These are phyloP conservation scores for Acmispon strigosus DNA, from an alignment of 306 rosid species.

Conservation along the genomic window DNA sequence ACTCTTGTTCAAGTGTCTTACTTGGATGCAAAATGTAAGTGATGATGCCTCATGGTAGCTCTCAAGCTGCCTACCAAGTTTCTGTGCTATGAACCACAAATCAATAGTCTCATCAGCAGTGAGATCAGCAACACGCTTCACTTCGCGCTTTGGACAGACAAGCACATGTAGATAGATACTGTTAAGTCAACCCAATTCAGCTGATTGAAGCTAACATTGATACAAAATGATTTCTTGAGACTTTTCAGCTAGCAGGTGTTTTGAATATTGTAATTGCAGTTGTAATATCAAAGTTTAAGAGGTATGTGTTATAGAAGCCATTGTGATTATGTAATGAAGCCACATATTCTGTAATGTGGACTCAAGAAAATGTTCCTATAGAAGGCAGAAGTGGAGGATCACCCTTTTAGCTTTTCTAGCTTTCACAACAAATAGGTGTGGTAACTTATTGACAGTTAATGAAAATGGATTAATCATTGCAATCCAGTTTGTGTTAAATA, in stretches of 20 bases:
- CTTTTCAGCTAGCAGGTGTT: not conserved
- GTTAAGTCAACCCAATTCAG: constrained; percentile 47
- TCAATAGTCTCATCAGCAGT: constrained; percentile 61
- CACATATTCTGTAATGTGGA: not conserved
- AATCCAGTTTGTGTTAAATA: not conserved
- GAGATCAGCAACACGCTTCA: constrained; percentile 80
- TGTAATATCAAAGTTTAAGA: not conserved
- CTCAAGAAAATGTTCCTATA: not conserved
- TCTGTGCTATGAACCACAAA: constrained; percentile 80
- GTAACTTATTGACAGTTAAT: not conserved
- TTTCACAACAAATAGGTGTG: too few species aligned
- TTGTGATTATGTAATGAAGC: not conserved
- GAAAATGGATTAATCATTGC: not conserved
- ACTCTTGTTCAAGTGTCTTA: constrained; percentile 28
- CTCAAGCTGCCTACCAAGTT: constrained; percentile 70
- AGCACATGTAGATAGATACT: constrained; percentile 67
- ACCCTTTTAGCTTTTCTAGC: too few species aligned
- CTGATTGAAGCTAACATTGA: not conserved
- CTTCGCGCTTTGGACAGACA: constrained; percentile 82
- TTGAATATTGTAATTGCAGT: not conserved
- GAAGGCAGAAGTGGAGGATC: not conserved
- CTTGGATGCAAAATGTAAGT: constrained; percentile 74
- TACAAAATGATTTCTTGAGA: not conserved
- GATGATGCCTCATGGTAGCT: constrained; percentile 73
- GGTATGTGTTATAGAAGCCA: not conserved